These are phyloP conservation scores for Yueomyces sp. DNA, from an alignment of 1,139 yeast genomes.

Conservation along the genomic window DNA sequence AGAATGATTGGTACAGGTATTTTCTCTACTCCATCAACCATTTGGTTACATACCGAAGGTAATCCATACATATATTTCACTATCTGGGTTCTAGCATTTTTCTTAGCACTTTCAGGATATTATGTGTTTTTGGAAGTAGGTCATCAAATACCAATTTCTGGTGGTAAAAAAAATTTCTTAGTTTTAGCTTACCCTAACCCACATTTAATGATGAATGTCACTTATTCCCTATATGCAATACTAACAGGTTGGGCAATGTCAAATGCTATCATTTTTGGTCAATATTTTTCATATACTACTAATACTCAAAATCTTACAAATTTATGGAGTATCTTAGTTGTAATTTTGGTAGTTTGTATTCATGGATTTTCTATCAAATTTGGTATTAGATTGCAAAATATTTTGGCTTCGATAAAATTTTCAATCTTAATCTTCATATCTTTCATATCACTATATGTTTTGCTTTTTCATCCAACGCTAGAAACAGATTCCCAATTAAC, in stretches of 20 bases:
- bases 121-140: conserved; percentile 59
- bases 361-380: conserved; percentile 44
- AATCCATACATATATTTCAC: conserved; percentile 48
- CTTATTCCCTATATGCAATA: conserved; percentile 44
- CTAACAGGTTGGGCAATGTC: conserved; percentile 54
- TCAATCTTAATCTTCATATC: conserved; percentile 36
- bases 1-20: conserved; percentile 71
- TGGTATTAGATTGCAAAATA: conserved; percentile 44
- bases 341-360: conserved; percentile 32
- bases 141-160: conserved; percentile 55
- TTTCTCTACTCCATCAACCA: conserved; percentile 57
- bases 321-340: conserved; percentile 32
- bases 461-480: conserved; percentile 19
- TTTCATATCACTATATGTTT: conserved; percentile 38
- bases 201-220: conserved; percentile 43
- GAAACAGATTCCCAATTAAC: conserved; percentile 7
- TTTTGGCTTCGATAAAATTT: conserved; percentile 44
- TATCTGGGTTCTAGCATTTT: conserved; percentile 51
- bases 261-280: conserved; percentile 60
- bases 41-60: conserved; percentile 39
- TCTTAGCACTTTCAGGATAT: conserved; percentile 52
- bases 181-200: conserved; percentile 56
- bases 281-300: conserved; percentile 39
- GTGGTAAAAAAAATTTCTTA: conserved; percentile 61
- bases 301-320: conserved; percentile 22